Percentiles rank a stretch among this genome's conserved stretches.
Conservation (phyloP, 2,329 filamentous ascomycete genomes). For the Iodosphaeria phyllophila region DNA sequence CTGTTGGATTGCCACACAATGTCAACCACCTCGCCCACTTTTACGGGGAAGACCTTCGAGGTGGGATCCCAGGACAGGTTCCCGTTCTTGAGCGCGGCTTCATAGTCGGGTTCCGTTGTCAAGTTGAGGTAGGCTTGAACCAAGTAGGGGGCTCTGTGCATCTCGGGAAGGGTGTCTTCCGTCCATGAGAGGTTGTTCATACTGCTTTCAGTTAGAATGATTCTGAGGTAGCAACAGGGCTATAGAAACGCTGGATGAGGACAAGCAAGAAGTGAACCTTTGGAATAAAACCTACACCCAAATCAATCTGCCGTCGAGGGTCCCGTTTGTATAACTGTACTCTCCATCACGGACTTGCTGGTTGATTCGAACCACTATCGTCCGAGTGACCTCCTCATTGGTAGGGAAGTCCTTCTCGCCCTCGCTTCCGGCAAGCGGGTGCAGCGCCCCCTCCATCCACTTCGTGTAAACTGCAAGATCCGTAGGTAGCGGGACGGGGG, state of each 20-base stretch:
- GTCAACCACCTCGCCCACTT: conserved; percentile 35
- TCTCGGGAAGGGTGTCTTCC: conserved; percentile 11
- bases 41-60: conserved; percentile 29
- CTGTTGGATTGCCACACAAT: conserved; percentile 27
- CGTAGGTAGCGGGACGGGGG: conserved; percentile 15
- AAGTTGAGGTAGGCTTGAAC: conserved; percentile 31
- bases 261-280: background rate
- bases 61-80: conserved; percentile 37
- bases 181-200: conserved; percentile 26
- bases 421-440: conserved; percentile 12
- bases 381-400: conserved; percentile 27
- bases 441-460: conserved; percentile 29
- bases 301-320: conserved; percentile 12
- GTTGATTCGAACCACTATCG: conserved; percentile 25
- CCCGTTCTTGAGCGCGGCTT: conserved; percentile 24
- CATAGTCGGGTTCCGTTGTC: conserved; percentile 32
- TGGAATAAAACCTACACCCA: conserved; percentile 14
- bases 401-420: conserved; percentile 20
- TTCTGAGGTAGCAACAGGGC: background rate
- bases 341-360: conserved; percentile 17
- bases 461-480: conserved; percentile 11
- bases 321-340: conserved; percentile 10
- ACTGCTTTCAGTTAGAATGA: no score
- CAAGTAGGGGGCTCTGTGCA: conserved; percentile 23
- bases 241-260: background rate